phyloP scores from a whole-genome alignment of 2,329 filamentous ascomycete species.

The Penicillium griseofulvum region DNA sequence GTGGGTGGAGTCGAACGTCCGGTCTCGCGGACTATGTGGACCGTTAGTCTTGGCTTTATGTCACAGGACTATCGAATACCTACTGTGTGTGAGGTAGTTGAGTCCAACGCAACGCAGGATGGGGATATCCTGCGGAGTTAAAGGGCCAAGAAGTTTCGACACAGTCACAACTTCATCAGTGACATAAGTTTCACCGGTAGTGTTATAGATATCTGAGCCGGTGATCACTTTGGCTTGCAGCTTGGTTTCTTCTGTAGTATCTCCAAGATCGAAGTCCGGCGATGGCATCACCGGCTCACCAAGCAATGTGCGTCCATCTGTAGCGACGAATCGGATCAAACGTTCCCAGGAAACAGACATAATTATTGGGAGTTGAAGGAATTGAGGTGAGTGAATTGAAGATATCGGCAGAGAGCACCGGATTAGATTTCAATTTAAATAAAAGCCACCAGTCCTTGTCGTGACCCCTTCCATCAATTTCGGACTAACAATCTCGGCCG shows the following conservation, averaged over 20 bases:
- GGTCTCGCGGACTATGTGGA: conserved; percentile 49
- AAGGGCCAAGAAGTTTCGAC: conserved; percentile 53
- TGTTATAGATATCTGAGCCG: conserved; percentile 52
- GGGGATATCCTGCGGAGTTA: conserved; percentile 52
- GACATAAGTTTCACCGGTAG: conserved; percentile 48
- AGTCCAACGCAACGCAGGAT: conserved; percentile 60
- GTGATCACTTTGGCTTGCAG: conserved; percentile 54
- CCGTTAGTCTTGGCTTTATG: neutral
- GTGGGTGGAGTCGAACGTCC: conserved; percentile 54
- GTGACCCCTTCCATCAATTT: neutral
- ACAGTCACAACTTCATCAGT: conserved; percentile 50
- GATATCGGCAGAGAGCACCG: neutral
- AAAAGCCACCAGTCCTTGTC: neutral
- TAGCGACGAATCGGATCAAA: conserved; percentile 56
- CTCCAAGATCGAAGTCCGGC: conserved; percentile 48
- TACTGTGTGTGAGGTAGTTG: conserved; percentile 59
- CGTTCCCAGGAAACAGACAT: conserved; percentile 47
- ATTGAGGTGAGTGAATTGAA: neutral
- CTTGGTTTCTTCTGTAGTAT: conserved; percentile 46
- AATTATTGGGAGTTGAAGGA: neutral
- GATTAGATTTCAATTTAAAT: neutral
- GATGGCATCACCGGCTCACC: conserved; percentile 51
- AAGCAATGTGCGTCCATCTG: conserved; percentile 50
- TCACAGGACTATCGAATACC: conserved; percentile 2
- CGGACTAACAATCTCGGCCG: neutral